phyloP scores from a whole-genome alignment of 208 protist genomes.

The Wallacemonas rigidus region DNA sequence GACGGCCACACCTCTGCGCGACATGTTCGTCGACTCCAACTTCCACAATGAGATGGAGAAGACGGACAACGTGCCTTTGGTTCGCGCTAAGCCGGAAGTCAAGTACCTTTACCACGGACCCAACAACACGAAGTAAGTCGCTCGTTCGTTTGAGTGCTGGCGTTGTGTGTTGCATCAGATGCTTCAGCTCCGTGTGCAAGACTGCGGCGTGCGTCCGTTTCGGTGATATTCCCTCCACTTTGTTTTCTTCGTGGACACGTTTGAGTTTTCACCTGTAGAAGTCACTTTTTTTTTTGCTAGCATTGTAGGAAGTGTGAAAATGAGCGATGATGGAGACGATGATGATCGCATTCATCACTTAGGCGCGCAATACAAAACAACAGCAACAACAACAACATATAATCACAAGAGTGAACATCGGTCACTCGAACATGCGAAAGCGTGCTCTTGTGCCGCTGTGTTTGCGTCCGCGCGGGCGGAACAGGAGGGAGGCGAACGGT shows the following conservation, averaged over 20 bases:
- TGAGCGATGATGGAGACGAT: background rate
- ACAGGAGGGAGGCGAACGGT: too few species aligned
- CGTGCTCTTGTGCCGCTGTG: too few species aligned
- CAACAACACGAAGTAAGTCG: conserved; percentile 23
- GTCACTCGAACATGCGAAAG: too few species aligned
- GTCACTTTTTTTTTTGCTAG: conserved; percentile 17
- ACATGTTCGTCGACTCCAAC: conserved; percentile 56
- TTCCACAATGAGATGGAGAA: conserved; percentile 52
- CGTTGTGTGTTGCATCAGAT: too few species aligned
- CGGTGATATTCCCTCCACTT: conserved; percentile 15
- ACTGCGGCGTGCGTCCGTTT: too few species aligned
- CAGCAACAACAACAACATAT: background rate
- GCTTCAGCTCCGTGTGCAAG: too few species aligned
- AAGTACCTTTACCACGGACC: conserved; percentile 81
- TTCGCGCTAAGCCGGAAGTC: conserved; percentile 71
- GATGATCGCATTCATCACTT: background rate
- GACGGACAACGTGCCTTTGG: conserved; percentile 58
- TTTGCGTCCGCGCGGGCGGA: too few species aligned
- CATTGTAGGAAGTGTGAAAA: background rate
- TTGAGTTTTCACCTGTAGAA: background rate
- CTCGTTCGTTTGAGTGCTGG: too few species aligned
- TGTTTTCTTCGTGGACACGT: conserved; percentile 8
- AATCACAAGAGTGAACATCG: background rate
- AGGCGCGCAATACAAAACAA: background rate
- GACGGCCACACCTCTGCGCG: conserved; percentile 68